Evolutionary conservation across 2,329 filamentous ascomycete genomes (phyloP), one percentile per base, ranked within the genome.

Genomic region (Xylariaceae sp.): DNA sequence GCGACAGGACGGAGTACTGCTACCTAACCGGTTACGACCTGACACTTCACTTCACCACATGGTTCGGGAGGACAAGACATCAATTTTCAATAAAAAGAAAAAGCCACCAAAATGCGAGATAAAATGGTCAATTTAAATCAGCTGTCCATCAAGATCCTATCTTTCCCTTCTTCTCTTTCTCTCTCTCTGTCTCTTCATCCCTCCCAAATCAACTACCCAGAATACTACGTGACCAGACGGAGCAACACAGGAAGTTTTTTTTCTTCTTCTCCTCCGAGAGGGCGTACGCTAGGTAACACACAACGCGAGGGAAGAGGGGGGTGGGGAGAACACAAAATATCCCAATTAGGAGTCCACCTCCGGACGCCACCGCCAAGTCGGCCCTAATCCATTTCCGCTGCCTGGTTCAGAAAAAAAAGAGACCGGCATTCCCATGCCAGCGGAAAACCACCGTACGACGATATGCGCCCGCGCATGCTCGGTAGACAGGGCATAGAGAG

Each of bases 361-460:
- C 42, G 42, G 42, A 15, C 42, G 42, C 42, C 42, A 45, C 51
- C 51, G 52, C 55, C 56, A 34, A 44, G 49, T 51, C 49, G 49
- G 49, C 49, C 49, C 49, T 51, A 51, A 51, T 51, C 23, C 49
- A 51, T 17, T 23, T 23, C 17, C 47, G 15, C 47, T 30, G 9
- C 61, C 60, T 60, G 62, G 62, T 58, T 30, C 23, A 30, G 23
- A 30, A 30, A 30, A 30, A 30, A 30, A 55, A 58, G 30, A 63
- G 58, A 66, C 68, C 68, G 67, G 69, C 69, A 67, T 69, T 67
- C 69, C 23, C 68, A 71, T 69, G 65, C 65, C 67, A 53, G 58
- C 34, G 39, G 8, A 55, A 62, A 30, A 30, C 23, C 57, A 63
- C 58, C 55, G 56, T 57, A 47, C 44, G 53, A 61, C 39, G 48